phyloP scores from a whole-genome alignment of 2,329 filamentous ascomycete genomes.

The Fusarium floridanum region DNA sequence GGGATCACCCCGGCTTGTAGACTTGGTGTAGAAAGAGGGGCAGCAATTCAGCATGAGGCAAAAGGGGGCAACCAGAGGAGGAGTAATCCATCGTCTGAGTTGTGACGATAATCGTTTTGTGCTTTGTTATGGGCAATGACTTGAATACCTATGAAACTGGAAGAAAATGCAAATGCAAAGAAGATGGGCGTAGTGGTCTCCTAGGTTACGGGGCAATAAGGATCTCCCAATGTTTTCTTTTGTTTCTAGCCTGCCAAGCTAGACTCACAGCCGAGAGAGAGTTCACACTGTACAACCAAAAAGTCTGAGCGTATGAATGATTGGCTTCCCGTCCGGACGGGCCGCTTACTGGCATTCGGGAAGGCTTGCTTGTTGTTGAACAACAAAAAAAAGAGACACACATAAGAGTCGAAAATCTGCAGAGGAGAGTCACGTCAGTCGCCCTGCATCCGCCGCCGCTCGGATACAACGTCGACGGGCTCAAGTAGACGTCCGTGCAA shows the following conservation, averaged over 20 bases:
- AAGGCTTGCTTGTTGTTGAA: conserved; percentile 21
- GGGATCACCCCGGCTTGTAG: conserved; percentile 40
- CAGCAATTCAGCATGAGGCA: conserved; percentile 34
- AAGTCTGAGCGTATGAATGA: conserved; percentile 29
- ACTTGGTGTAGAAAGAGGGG: conserved; percentile 33
- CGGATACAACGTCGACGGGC: conserved; percentile 25
- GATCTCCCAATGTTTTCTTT: conserved; percentile 10
- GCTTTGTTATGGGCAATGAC: conserved; percentile 24
- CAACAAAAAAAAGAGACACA: background rate
- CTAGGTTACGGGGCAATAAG: conserved; percentile 6
- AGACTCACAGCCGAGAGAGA: background rate
- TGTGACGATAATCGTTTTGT: background rate
- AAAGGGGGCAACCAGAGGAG: conserved; percentile 34
- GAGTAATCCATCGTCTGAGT: background rate
- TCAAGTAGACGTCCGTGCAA: conserved; percentile 14
- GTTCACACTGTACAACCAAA: conserved; percentile 16
- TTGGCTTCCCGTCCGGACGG: conserved; percentile 41
- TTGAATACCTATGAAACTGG: background rate
- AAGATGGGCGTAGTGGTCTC: background rate
- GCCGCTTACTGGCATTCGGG: conserved; percentile 35
- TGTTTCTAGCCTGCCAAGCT: conserved; percentile 13
- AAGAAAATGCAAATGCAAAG: background rate
- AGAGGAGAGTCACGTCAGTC: conserved; percentile 18
- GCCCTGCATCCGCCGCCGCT: conserved; percentile 18
- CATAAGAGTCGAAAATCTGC: background rate